Conservation (phyloP, 805 yeast genomes). For the Saturnispora silvae region DNA sequence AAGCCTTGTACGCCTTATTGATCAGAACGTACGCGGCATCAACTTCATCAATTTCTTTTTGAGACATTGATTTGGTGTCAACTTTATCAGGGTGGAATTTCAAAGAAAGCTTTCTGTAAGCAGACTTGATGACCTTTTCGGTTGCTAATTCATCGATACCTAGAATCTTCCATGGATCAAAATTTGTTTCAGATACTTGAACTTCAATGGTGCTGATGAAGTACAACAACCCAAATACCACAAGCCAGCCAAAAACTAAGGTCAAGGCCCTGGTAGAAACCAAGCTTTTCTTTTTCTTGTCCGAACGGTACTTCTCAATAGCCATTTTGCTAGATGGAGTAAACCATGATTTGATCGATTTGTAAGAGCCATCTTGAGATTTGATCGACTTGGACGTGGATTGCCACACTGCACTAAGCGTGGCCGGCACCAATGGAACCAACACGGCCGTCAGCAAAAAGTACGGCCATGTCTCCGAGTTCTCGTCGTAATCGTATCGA, state of each 20-base stretch:
- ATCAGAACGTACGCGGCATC: conserved; percentile 74
- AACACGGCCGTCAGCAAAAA: conserved; percentile 66
- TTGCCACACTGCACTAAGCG: conserved; percentile 19
- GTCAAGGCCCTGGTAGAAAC: conserved; percentile 24
- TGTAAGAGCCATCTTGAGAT: conserved; percentile 2
- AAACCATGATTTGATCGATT: conserved; percentile 23
- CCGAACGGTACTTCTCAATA: conserved; percentile 22
- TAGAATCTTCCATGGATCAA: conserved; percentile 87
- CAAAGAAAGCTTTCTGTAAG: conserved; percentile 78
- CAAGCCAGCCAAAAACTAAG: conserved; percentile 50
- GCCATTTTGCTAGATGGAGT: conserved; percentile 27
- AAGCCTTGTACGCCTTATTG: conserved; percentile 86
- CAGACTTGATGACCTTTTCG: conserved; percentile 69
- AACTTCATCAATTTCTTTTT: conserved; percentile 42
- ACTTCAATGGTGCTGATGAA: conserved; percentile 36
- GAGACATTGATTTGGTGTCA: conserved; percentile 45
- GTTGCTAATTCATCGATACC: conserved; percentile 57
- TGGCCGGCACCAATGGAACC: conserved; percentile 53
- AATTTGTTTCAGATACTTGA: conserved; percentile 34
- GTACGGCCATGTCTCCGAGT: conserved; percentile 88
- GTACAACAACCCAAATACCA: conserved; percentile 33
- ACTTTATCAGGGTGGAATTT: conserved; percentile 92
- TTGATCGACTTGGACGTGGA: background rate
- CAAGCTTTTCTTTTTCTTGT: conserved; percentile 21
- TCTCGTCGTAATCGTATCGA: conserved; percentile 75